Evolutionary conservation across 441 rosid species (phyloP).

Genomic region (Jatropha multifida): DNA sequence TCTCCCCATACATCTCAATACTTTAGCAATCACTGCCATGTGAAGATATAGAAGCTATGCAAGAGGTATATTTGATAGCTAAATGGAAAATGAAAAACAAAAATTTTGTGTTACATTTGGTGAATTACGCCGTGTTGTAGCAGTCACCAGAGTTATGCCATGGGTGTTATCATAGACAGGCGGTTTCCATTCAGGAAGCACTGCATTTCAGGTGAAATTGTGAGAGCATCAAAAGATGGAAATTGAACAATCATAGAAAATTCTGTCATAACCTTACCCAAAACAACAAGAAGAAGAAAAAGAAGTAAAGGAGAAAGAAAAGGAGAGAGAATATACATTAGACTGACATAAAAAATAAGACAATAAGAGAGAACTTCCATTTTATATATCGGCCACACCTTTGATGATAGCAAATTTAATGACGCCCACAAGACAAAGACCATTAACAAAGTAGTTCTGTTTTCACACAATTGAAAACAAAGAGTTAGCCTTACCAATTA

Average conservation of each 20-base stretch:
- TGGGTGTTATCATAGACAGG: slow-evolving; percentile 83
- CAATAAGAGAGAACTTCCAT: background rate
- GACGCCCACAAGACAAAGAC: background rate
- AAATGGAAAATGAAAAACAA: background rate
- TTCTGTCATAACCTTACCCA: background rate
- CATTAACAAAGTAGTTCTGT: background rate
- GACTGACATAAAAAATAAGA: background rate
- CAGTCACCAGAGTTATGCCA: slow-evolving; percentile 74
- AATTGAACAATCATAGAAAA: background rate
- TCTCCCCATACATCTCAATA: background rate
- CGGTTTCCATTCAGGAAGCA: slow-evolving; percentile 93
- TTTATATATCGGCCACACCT: background rate
- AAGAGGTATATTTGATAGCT: background rate
- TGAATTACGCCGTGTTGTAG: slow-evolving; percentile 89
- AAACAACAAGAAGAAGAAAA: background rate
- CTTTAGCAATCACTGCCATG: slow-evolving; percentile 1
- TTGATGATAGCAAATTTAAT: background rate
- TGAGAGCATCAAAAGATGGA: slow-evolving; percentile 7
- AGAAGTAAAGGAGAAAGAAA: background rate
- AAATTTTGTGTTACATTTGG: slow-evolving; percentile 56
- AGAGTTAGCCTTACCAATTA: slow-evolving; percentile 57
- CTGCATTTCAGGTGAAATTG: slow-evolving; percentile 38
- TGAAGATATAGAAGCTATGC: slow-evolving; percentile 2
- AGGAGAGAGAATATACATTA: background rate
- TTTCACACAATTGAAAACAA: slow-evolving; percentile 6